Conservation (phyloP, 2,329 filamentous ascomycete species). For the Blastomyces gilchristii region DNA sequence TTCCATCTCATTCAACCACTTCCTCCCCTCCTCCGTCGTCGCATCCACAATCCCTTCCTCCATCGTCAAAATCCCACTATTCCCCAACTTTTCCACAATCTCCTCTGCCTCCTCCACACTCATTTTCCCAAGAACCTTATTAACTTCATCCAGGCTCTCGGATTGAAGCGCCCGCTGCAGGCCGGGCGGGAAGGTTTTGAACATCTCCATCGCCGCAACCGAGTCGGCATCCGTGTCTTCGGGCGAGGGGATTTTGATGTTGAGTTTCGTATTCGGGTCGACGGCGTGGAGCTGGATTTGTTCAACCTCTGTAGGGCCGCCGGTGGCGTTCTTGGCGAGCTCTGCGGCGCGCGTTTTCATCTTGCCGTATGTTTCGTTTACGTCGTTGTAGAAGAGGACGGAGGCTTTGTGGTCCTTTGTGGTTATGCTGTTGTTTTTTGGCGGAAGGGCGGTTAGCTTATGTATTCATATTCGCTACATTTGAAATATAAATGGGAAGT, state of each 20-base stretch:
- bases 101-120: conserved; percentile 79
- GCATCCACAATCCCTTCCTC: conserved; percentile 93
- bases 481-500: background rate
- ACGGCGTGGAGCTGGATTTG: conserved; percentile 97
- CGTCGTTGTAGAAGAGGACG: conserved; percentile 85
- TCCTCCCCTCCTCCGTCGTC: conserved; percentile 75
- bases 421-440: conserved; percentile 49
- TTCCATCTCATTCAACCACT: conserved; percentile 66
- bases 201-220: conserved; percentile 60
- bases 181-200: conserved; percentile 71
- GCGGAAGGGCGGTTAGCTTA: conserved; percentile 4
- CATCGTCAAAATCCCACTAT: conserved; percentile 80
- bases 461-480: background rate
- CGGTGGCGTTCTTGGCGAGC: conserved; percentile 52
- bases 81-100: conserved; percentile 65
- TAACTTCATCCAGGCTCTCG: conserved; percentile 82
- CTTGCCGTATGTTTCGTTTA: conserved; percentile 72
- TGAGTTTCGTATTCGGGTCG: conserved; percentile 83
- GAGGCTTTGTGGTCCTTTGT: conserved; percentile 81
- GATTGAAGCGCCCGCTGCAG: conserved; percentile 73
- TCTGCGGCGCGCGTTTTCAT: conserved; percentile 70
- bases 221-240: conserved; percentile 54
- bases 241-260: conserved; percentile 65
- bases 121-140: conserved; percentile 80
- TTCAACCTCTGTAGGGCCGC: conserved; percentile 58